A percentile compares a stretch with the other conserved stretches of the same genome.
Conservation (phyloP, 106 monocot genomes). For the Apostasia shenzhenica region DNA sequence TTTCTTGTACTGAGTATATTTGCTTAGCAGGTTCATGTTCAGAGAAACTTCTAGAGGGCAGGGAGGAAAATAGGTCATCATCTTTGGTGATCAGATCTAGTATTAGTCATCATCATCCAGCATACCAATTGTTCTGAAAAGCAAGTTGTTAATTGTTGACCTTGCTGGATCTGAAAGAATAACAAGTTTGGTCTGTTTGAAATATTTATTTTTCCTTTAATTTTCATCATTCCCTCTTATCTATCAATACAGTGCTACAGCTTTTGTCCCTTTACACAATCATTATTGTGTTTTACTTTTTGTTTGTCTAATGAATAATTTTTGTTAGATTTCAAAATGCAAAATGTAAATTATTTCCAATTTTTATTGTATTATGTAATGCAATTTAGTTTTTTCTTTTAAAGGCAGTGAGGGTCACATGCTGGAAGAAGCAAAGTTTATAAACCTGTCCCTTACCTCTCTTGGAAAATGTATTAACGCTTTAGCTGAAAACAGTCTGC, state of each 20-base stretch:
- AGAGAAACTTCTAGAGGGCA: constrained; percentile 36
- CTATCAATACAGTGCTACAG: not conserved
- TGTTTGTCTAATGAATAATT: too few species aligned
- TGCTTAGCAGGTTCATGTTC: constrained; percentile 36
- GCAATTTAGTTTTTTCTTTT: constrained; percentile 13
- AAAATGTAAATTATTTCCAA: too few species aligned
- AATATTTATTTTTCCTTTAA: too few species aligned
- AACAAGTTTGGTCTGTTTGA: constrained; percentile 51
- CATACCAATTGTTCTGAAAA: constrained; percentile 37
- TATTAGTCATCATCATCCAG: constrained; percentile 19
- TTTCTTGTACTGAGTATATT: not conserved
- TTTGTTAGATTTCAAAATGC: too few species aligned
- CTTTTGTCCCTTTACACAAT: too few species aligned
- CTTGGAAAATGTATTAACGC: constrained; percentile 86
- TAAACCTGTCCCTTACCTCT: constrained; percentile 74
- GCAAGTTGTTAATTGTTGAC: constrained; percentile 79
- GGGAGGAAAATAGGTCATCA: constrained; percentile 25
- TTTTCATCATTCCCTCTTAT: not conserved
- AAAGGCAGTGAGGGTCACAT: constrained; percentile 81
- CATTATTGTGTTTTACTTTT: too few species aligned
- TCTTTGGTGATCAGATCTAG: constrained; percentile 6
- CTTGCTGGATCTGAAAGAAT: constrained; percentile 89
- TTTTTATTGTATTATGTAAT: not conserved
- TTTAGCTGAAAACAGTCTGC: constrained; percentile 71
- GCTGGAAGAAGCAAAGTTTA: constrained; percentile 87